Conservation (phyloP, 805 yeast species). For the Metschnikowia amazonensis region DNA sequence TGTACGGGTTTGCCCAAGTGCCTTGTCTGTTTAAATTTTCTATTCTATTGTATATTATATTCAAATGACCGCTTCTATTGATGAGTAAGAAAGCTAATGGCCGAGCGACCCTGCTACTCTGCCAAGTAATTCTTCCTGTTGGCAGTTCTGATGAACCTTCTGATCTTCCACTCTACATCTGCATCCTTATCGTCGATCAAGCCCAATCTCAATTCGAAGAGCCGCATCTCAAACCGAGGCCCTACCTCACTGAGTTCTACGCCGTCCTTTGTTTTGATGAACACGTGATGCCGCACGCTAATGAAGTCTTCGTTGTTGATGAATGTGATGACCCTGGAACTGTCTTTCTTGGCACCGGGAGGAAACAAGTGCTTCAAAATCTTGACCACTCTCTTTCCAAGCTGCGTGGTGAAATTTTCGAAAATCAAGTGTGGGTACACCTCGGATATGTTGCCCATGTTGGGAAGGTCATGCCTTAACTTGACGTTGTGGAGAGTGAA, state of each 20-base stretch:
- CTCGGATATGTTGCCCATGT: constrained; percentile 85
- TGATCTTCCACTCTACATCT: constrained; percentile 94
- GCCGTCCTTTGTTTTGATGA: constrained; percentile 79
- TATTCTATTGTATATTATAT: constrained; percentile 4
- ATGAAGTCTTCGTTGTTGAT: constrained; percentile 88
- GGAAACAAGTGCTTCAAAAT: constrained; percentile 88
- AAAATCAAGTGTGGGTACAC: constrained; percentile 91
- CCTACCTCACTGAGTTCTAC: constrained; percentile 96
- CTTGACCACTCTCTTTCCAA: constrained; percentile 79
- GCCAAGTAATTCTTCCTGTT: constrained; percentile 85
- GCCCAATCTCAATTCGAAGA: constrained; percentile 84
- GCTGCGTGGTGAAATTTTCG: constrained; percentile 76
- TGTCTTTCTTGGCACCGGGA: constrained; percentile 90
- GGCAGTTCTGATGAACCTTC: constrained; percentile 93
- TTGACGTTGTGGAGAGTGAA: constrained; percentile 94
- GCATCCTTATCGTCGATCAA: constrained; percentile 94
- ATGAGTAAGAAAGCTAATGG: neutral
- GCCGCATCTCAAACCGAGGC: constrained; percentile 96
- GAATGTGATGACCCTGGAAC: constrained; percentile 89
- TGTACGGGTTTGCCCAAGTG: neutral
- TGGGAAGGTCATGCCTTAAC: constrained; percentile 84
- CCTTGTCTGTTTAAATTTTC: constrained; percentile 3
- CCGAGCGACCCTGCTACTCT: constrained; percentile 6
- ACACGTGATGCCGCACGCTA: constrained; percentile 92
- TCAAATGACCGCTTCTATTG: neutral